Percentiles rank a stretch among this genome's conserved stretches.
These are phyloP conservation scores for Binderoboletus segoi DNA, from an alignment of 1,284 basidiomycete species.

Conservation along the genomic window DNA sequence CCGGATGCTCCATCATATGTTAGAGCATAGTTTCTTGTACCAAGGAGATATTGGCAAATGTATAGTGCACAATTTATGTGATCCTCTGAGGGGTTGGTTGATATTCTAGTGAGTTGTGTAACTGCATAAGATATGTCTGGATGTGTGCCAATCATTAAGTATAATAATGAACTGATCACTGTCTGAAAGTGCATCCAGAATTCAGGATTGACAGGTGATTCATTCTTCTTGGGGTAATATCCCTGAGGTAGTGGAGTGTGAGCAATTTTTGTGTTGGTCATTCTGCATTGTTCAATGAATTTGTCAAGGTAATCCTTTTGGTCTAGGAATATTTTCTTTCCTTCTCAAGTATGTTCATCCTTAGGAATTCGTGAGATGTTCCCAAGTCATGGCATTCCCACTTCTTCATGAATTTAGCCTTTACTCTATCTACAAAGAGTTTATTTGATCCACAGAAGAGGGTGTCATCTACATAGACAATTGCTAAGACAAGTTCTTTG, in stretches of 20 bases:
- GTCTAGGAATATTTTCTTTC: background rate
- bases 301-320: background rate
- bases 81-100: background rate
- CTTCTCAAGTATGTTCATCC: background rate
- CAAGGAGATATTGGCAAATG: constrained; percentile 29
- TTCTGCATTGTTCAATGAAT: background rate
- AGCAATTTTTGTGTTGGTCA: background rate
- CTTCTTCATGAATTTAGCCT: background rate
- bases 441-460: background rate
- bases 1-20: background rate
- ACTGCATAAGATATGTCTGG: background rate
- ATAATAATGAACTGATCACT: constrained; percentile 4
- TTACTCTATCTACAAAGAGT: background rate
- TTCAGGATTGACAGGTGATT: background rate
- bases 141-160: background rate
- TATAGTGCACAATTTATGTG: constrained; percentile 12
- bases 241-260: background rate
- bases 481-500: background rate
- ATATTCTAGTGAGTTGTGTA: background rate
- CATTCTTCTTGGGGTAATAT: background rate
- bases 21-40: background rate
- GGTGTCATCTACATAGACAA: background rate
- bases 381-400: background rate
- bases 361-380: background rate
- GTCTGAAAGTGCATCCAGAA: background rate